Conservation (phyloP, 2,329 filamentous ascomycete genomes). For the Talaromyces sp. region DNA sequence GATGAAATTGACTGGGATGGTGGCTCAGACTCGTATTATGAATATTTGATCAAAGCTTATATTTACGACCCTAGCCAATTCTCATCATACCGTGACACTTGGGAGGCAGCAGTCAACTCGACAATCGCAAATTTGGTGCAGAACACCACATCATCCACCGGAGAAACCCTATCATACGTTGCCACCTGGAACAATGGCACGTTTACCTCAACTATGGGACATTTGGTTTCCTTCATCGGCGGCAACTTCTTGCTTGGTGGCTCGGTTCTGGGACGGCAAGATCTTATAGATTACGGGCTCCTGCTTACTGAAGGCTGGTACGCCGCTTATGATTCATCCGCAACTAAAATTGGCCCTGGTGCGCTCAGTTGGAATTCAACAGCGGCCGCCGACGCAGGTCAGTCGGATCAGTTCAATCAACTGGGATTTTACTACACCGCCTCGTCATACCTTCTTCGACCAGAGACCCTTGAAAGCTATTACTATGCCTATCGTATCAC, state of each 20-base stretch:
- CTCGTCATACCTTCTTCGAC: constrained; percentile 62
- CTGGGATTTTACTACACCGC: constrained; percentile 67
- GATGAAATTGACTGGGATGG: constrained; percentile 69
- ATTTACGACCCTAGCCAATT: constrained; percentile 67
- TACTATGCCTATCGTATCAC: constrained; percentile 85
- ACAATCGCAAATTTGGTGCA: constrained; percentile 60
- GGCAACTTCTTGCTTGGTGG: constrained; percentile 85
- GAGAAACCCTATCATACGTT: constrained; percentile 67
- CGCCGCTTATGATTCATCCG: constrained; percentile 63
- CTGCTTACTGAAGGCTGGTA: constrained; percentile 66
- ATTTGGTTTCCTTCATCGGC: constrained; percentile 73
- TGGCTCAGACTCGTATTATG: constrained; percentile 75
- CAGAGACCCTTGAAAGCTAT: constrained; percentile 76
- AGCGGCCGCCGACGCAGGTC: constrained; percentile 35
- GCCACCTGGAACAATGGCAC: constrained; percentile 31
- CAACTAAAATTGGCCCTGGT: constrained; percentile 73
- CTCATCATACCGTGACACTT: constrained; percentile 62
- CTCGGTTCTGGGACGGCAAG: constrained; percentile 57
- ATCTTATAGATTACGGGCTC: constrained; percentile 73
- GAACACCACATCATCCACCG: constrained; percentile 57
- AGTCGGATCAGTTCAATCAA: constrained; percentile 56
- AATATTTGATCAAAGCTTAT: constrained; percentile 89
- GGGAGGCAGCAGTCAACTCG: constrained; percentile 70
- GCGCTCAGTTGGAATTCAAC: constrained; percentile 58
- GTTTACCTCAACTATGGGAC: constrained; percentile 30